Base-by-base conservation (phyloP, 2,329 filamentous ascomycete species). In the Xylaria sp. region DNA sequence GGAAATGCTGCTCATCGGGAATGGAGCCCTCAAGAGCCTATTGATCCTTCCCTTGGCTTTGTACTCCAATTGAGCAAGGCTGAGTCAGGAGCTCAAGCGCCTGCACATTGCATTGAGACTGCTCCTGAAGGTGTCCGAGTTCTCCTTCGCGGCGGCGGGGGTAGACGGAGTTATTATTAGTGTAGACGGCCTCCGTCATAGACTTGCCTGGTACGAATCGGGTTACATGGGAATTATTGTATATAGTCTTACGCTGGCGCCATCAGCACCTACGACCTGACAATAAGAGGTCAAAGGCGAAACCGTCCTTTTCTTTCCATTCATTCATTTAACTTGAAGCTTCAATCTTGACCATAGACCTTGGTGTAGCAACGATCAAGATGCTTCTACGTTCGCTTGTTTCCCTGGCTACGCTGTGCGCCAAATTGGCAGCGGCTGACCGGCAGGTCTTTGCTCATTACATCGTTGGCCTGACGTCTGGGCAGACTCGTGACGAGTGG, bases 381-480 rank as follows among this genome's bases (percentile, higher is more conserved):
- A 75, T 75, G 73, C 60, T 61, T 67, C 45, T 72, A 42, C 67
- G 65, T 45, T 56, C 61, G 6, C 50, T 72, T 20, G 47, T 66
- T 25, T 42, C 64, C 61, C 53, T 69, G 0, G 66, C 67, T 22
- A 47, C 64, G 51, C 59, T 72, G 42, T 64, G 66, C 61, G 70
- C 63, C 60, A 66, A 47, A 29, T 38, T 69, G n/a, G 68, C 65
- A 1, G 50, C 65, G 4, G 51, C 61, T 7, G 62, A 63, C 25
- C 61, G 60, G n/a, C 64, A 72, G 51, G 74, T 76, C 51, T 76
- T 75, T 53, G 74, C 74, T 3, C 74, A 76, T 61, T 76, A 76
- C 63, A 74, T 76, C 63, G 73, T 76, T 15, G 74, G 74, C 17
- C 57, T 76, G 39, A 76, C 74, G 6, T 61, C 25, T 61, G 72